A percentile compares a stretch with the other conserved stretches of the same genome.
Conservation (phyloP, 305 asterid genomes). For the Rubia peregrina region DNA sequence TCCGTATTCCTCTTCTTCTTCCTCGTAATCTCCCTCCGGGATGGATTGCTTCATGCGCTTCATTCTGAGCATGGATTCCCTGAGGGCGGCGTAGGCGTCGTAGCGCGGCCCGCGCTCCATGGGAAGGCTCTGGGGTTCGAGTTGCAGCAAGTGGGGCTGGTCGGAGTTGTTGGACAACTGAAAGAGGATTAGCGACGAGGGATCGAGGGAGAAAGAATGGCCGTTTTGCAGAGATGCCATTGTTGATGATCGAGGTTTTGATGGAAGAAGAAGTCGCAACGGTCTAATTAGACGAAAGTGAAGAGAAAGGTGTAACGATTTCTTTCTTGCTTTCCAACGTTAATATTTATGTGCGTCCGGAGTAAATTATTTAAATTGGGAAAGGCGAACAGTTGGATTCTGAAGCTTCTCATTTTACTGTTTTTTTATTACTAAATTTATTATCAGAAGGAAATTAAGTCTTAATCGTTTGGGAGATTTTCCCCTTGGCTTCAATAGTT, state of each 20-base stretch:
- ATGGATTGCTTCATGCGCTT: slow-evolving; percentile 21
- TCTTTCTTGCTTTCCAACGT: slow-evolving; percentile 37
- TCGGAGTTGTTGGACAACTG: slow-evolving; percentile 37
- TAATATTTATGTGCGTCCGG: slow-evolving; percentile 45
- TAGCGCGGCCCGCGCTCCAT: slow-evolving; percentile 39
- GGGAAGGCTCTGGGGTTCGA: slow-evolving; percentile 24
- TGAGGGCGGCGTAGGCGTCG: slow-evolving; percentile 32
- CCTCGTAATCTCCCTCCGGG: slow-evolving; percentile 14
- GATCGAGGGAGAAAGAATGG: slow-evolving; percentile 45
- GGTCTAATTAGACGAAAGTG: slow-evolving; percentile 33
- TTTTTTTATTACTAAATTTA: background rate
- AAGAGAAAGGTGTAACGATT: background rate
- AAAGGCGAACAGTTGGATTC: background rate
- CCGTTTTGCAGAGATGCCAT: slow-evolving; percentile 30
- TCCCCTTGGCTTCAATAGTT: background rate
- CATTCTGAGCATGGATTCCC: slow-evolving; percentile 31
- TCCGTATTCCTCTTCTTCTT: slow-evolving; percentile 3
- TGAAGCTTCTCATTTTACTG: background rate
- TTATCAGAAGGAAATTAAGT: background rate
- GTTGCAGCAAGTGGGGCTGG: slow-evolving; percentile 44
- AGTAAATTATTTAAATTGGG: background rate
- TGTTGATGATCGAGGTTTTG: slow-evolving; percentile 6
- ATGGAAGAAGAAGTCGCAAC: slow-evolving; percentile 32
- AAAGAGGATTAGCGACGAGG: slow-evolving; percentile 46
- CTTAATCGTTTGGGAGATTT: background rate